Conservation (phyloP, 1,284 basidiomycete genomes). For the Trichosporon faecale region DNA sequence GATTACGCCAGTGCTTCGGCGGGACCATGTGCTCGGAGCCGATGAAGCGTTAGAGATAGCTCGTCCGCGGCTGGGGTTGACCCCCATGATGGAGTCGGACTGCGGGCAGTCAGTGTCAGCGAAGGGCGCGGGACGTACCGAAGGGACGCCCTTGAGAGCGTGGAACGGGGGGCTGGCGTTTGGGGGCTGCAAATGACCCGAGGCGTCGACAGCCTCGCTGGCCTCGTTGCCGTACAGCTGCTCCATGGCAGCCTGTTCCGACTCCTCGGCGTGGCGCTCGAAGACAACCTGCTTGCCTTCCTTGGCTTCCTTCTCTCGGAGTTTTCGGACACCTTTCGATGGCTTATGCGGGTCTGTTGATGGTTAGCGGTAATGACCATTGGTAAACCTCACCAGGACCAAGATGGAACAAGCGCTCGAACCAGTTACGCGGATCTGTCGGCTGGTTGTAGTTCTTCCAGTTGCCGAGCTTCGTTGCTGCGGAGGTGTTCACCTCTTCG, state of each 20-base stretch:
- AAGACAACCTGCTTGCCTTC: conserved; percentile 64
- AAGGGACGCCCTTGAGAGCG: conserved; percentile 38
- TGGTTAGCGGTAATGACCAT: conserved; percentile 7
- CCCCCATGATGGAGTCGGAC: conserved; percentile 21
- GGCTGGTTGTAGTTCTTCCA: conserved; percentile 90
- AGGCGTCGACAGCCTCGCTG: not conserved
- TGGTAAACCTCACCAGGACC: conserved; percentile 34
- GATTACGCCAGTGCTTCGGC: conserved; percentile 64
- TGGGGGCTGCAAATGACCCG: conserved; percentile 3
- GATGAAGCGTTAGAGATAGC: conserved; percentile 28
- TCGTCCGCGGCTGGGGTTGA: conserved; percentile 17
- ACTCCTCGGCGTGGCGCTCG: conserved; percentile 49
- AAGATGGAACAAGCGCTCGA: conserved; percentile 65
- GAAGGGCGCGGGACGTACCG: conserved; percentile 22
- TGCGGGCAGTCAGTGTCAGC: conserved; percentile 15
- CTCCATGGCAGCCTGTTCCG: conserved; percentile 28
- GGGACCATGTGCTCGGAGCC: conserved; percentile 52
- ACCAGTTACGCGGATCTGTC: conserved; percentile 68
- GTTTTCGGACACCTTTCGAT: conserved; percentile 77
- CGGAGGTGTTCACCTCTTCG: conserved; percentile 60
- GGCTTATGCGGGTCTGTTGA: conserved; percentile 53
- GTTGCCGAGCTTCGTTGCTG: conserved; percentile 61
- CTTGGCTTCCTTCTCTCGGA: conserved; percentile 74
- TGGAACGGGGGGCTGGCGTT: conserved; percentile 20
- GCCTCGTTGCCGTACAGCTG: conserved; percentile 24